phyloP scores from a whole-genome alignment of 306 rosid genomes.

The Lotus japonicus region DNA sequence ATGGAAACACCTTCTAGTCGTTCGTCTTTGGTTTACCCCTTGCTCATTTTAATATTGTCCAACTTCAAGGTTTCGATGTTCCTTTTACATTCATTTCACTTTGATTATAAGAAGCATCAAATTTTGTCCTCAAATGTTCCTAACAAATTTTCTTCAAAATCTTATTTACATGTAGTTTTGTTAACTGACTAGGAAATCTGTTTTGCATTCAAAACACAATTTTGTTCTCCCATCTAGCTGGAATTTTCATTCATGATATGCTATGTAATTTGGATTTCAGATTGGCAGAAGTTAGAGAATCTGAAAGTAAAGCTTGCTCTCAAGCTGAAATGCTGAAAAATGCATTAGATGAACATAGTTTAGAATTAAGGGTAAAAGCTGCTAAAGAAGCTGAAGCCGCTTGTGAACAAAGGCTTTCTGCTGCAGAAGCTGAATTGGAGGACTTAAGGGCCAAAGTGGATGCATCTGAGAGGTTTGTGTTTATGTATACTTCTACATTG shows the following conservation, averaged over 20 bases:
- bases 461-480: constrained; percentile 68
- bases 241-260: constrained; percentile 16
- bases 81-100: not conserved
- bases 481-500: not conserved
- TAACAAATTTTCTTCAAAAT: not conserved
- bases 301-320: constrained; percentile 64
- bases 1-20: not conserved
- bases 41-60: not conserved
- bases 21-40: not conserved
- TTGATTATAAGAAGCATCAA: not conserved
- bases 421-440: constrained; percentile 75
- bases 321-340: constrained; percentile 70
- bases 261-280: constrained; percentile 46
- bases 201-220: not conserved
- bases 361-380: constrained; percentile 91
- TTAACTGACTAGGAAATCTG: not conserved
- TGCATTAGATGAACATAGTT: constrained; percentile 90
- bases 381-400: constrained; percentile 97
- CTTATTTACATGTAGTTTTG: not conserved
- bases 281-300: constrained; percentile 67
- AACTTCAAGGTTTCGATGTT: not conserved
- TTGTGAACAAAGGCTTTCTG: constrained; percentile 77
- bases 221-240: constrained; percentile 4
- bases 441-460: constrained; percentile 67
- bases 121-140: not conserved